phyloP scores from a whole-genome alignment of 2,329 filamentous ascomycete species.

The Fusarium burgessii region DNA sequence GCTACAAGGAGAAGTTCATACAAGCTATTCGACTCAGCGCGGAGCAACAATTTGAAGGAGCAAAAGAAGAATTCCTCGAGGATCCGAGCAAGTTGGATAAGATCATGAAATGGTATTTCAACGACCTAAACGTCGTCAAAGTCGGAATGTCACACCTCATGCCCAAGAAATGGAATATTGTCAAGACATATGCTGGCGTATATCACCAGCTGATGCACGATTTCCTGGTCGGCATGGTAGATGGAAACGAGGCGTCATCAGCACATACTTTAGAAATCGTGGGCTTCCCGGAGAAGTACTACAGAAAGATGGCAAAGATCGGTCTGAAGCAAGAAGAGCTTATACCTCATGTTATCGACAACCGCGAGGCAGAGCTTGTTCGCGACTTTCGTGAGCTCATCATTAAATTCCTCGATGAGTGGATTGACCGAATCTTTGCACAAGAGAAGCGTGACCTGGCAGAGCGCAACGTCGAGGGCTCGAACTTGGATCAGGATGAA shows the following conservation, averaged over 20 bases:
- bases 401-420: conserved; percentile 94
- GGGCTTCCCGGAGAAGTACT: conserved; percentile 96
- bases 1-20: conserved; percentile 97
- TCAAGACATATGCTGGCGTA: conserved; percentile 87
- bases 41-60: conserved; percentile 78
- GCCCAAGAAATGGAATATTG: conserved; percentile 97
- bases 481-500: conserved; percentile 85
- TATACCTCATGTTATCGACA: conserved; percentile 87
- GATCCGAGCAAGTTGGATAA: conserved; percentile 89
- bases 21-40: conserved; percentile 81
- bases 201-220: conserved; percentile 98
- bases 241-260: conserved; percentile 86
- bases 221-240: conserved; percentile 84
- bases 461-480: conserved; percentile 77
- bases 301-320: conserved; percentile 93
- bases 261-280: conserved; percentile 92
- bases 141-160: conserved; percentile 91
- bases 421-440: conserved; percentile 92
- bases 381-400: conserved; percentile 95
- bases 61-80: conserved; percentile 80
- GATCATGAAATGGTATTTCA: conserved; percentile 95
- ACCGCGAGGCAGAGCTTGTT: conserved; percentile 88
- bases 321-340: conserved; percentile 83
- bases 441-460: conserved; percentile 86
- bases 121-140: conserved; percentile 94